A percentile compares a stretch with the other conserved stretches of the same genome.
Evolutionary conservation across 2,329 filamentous ascomycete species (phyloP).

Genomic region (Fusarium sp.): DNA sequence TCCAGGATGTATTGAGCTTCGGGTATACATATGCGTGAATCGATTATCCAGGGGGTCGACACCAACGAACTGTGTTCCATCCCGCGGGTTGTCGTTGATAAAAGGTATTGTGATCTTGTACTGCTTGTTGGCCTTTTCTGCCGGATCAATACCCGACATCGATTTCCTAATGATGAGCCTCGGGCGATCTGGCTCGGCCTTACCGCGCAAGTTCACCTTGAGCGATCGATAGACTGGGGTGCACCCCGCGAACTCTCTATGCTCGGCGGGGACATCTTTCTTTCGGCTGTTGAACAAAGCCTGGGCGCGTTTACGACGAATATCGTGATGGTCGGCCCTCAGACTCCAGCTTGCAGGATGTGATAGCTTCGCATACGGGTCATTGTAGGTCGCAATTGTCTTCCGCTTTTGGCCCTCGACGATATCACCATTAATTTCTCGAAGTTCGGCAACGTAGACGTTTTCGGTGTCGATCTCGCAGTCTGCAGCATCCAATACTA

Average conservation of each 20-base stretch:
- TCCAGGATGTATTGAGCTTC: constrained; percentile 81
- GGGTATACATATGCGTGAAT: constrained; percentile 93
- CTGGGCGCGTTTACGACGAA: constrained; percentile 75
- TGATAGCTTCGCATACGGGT: constrained; percentile 75
- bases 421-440: constrained; percentile 51
- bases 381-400: constrained; percentile 60
- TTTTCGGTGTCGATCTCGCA: constrained; percentile 66
- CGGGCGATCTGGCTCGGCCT: constrained; percentile 54
- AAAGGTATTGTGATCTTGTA: constrained; percentile 77
- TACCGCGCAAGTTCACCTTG: constrained; percentile 57
- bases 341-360: constrained; percentile 70
- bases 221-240: constrained; percentile 67
- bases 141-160: constrained; percentile 47
- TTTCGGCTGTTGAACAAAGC: constrained; percentile 63
- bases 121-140: constrained; percentile 58
- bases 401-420: constrained; percentile 53
- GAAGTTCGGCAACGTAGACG: constrained; percentile 61
- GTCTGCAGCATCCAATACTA: constrained; percentile 71
- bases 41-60: constrained; percentile 81
- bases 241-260: constrained; percentile 66
- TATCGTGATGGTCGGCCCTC: constrained; percentile 78
- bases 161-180: constrained; percentile 60
- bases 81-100: constrained; percentile 76
- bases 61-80: constrained; percentile 92
- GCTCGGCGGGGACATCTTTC: constrained; percentile 65